Evolutionary conservation across 805 yeast genomes (phyloP).

Genomic region (Citeromyces nyonsensis): DNA sequence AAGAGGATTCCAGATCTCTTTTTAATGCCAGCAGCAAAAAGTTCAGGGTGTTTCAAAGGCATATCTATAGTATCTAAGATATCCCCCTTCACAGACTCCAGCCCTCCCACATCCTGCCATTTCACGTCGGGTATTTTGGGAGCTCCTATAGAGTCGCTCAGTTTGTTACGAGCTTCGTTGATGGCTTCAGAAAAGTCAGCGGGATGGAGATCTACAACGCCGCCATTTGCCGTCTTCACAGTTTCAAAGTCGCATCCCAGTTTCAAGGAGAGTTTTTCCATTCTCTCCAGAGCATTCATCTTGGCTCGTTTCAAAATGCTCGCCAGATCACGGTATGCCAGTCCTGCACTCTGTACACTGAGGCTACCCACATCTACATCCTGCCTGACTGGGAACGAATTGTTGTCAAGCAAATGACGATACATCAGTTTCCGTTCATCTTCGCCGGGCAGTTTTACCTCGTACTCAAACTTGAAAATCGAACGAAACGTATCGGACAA

Average conservation of each 20-base stretch:
- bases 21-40: conserved; percentile 79
- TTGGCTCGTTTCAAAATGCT: conserved; percentile 60
- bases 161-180: conserved; percentile 70
- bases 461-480: conserved; percentile 61
- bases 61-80: conserved; percentile 90
- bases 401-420: conserved; percentile 21
- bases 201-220: conserved; percentile 34
- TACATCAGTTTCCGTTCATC: conserved; percentile 55
- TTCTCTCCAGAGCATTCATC: conserved; percentile 34
- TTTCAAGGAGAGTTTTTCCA: conserved; percentile 17
- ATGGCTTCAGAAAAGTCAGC: conserved; percentile 58
- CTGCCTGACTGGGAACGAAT: conserved; percentile 4
- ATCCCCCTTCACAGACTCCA: conserved; percentile 80
- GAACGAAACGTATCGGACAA: conserved; percentile 53
- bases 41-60: conserved; percentile 87
- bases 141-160: conserved; percentile 91
- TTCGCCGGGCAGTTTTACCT: conserved; percentile 67
- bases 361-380: conserved; percentile 42
- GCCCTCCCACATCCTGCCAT: conserved; percentile 97
- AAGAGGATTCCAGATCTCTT: conserved; percentile 88
- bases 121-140: conserved; percentile 89
- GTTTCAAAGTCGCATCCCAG: conserved; percentile 12
- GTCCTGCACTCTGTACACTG: conserved; percentile 83
- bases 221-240: conserved; percentile 34
- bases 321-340: conserved; percentile 69